Base-by-base conservation (phyloP, 208 protist genomes). In the Phytomonas sp. region DNA sequence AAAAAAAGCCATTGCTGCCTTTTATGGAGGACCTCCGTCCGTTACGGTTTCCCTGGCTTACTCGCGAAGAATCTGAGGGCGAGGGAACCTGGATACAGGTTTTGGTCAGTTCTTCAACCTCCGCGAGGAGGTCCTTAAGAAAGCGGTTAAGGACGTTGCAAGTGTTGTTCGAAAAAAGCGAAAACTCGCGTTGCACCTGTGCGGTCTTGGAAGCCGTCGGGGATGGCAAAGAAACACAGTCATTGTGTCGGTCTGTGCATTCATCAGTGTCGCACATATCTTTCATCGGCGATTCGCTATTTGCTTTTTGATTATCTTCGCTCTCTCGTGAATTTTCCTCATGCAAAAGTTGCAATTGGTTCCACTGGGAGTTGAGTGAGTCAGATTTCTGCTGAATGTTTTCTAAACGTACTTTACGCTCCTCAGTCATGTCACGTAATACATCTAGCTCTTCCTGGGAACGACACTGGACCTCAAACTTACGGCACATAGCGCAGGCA, bases 1-100 rank as follows among this genome's bases (percentile, higher is more conserved):
- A 81, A 61, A 87, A 89, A 68, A 82, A 89, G 63, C 81, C 81
- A 56, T 80, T 80, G 70, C 72, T 80, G 37, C 76, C 74, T 10
- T 77, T 65, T 59, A 2, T 23, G 4, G 1, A 56, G 3, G 7
- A 4, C 29, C 12, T 10, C 29, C 29, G 45, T n/a, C 7, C 40
- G 64, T 19, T 45, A 19, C 64, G 10, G 1, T 29, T 68, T 5
- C 64, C 64, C 30, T 63, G 60, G 29, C 60, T 19, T 14, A 36
- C 10, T 63, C 60, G 60, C 29, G 67, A 45, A 23, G 62, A 33
- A 26, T 69, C 63, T 42, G 80, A 63, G 4, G 77, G 64, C 12
- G 77, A 75, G 63, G 84, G 78, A 14, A 78, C 64, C 61, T 86
- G 84, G 19, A 86, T 86, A 73, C 80, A 86, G 12, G 82, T 69